A percentile compares a stretch with the other conserved stretches of the same genome.
phyloP scores from a whole-genome alignment of 1,139 yeast genomes.

The Diutina scorzettiae region DNA sequence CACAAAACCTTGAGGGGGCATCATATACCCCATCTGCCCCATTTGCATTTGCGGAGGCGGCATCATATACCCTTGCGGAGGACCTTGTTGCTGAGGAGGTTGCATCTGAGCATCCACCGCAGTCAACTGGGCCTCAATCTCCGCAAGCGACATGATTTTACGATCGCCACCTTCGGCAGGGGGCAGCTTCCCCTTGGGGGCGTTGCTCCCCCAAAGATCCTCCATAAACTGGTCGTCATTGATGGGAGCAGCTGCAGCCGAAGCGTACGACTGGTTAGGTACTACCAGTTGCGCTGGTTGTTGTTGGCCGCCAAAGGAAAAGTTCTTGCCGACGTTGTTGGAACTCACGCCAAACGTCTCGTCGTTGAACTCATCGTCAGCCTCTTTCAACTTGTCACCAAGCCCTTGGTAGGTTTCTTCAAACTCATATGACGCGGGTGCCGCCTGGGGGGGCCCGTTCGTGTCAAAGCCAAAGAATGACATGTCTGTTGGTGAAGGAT shows the following conservation, averaged over 20 bases:
- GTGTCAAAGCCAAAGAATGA: slow-evolving; percentile 51
- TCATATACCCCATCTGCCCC: slow-evolving; percentile 4
- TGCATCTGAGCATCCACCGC: slow-evolving; percentile 24
- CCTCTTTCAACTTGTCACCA: slow-evolving; percentile 52
- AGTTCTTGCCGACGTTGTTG: slow-evolving; percentile 51
- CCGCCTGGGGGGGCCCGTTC: slow-evolving; percentile 22
- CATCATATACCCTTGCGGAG: slow-evolving; percentile 5
- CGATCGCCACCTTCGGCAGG: slow-evolving; percentile 12
- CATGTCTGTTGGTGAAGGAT: slow-evolving; percentile 19
- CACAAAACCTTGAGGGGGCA: slow-evolving; percentile 12
- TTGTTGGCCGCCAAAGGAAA: slow-evolving; percentile 49
- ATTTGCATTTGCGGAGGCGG: slow-evolving; percentile 8
- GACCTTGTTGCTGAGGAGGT: slow-evolving; percentile 11
- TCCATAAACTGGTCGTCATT: slow-evolving; percentile 40
- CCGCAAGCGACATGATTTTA: slow-evolving; percentile 56
- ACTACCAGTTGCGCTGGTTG: slow-evolving; percentile 11
- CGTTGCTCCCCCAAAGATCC: slow-evolving; percentile 33
- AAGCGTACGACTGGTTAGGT: slow-evolving; percentile 6
- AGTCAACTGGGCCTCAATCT: slow-evolving; percentile 64
- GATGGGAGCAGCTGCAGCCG: slow-evolving; percentile 13
- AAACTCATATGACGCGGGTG: slow-evolving; percentile 41
- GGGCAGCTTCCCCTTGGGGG: slow-evolving; percentile 9
- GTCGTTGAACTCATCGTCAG: slow-evolving; percentile 72
- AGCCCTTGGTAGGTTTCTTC: slow-evolving; percentile 79
- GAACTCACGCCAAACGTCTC: slow-evolving; percentile 72